Base-by-base conservation (phyloP, 108 stramenopile species). In the Fragilaria crotonensis region DNA sequence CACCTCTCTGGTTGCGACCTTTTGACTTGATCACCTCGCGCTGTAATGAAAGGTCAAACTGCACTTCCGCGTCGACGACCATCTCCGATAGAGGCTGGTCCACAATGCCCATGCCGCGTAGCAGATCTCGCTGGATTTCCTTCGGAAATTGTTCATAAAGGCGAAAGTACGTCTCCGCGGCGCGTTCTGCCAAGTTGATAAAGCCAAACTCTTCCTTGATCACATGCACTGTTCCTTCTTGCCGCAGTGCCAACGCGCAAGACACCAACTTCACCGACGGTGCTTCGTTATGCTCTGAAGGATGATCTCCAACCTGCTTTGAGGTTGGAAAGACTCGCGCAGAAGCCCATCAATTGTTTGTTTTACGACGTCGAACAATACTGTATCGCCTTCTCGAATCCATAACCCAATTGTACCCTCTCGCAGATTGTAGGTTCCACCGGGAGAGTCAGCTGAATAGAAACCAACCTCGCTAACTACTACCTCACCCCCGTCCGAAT, bases 41-140 rank as follows among this genome's bases (percentile, higher is more conserved):
- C 45, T 84, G 80, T n/a, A 78, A 31, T 17, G 83, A 87, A 25
- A 90, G 60, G 63, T 90, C 89, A 65, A 90, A 90, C 41, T 74
- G 64, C 20, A 87, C 83, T 52, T 80, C 85, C 33, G 72, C 66
- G 3, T 81, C 89, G 23, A 67, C 70, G 23, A 70, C 70, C 17
- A 77, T 48, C 45, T 50, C 68, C 62, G 41, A 56, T 26, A 45
- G 48, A 1, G 36, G 29, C 5, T 48, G 28, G 17, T 50, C 52
- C 29, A 9, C 25, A 1, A 60, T 44, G 5, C 63, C 66, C 63
- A 84, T 48, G 50, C 78, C 67, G 25, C 25, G 58, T 45, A 71
- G 44, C 55, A 86, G 48, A 73, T 86, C 89, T 17, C 18, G 5
- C 46, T 83, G 75, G 9, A 87, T 68, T 44, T 77, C 81, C 18